phyloP scores from a whole-genome alignment of 2,329 filamentous ascomycete genomes.

The Aspergillus bombycis region DNA sequence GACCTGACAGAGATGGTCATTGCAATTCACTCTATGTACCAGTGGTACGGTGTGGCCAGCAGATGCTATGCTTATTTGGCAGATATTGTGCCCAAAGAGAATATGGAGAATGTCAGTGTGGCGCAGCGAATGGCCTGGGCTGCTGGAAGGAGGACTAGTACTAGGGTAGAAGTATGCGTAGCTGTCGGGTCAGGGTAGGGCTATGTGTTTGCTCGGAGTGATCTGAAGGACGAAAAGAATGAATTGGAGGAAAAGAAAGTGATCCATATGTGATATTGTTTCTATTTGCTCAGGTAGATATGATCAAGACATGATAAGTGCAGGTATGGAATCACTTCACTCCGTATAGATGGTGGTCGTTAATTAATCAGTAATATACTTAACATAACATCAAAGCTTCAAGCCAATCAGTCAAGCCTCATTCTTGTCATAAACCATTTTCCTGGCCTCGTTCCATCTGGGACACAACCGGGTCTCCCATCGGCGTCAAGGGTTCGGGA shows the following conservation, averaged over 20 bases:
- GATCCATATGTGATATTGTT: not conserved
- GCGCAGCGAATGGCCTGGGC: no score
- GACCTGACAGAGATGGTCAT: not conserved
- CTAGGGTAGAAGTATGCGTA: no score
- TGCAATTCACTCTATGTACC: not conserved
- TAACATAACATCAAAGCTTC: conserved; percentile 25
- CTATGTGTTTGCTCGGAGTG: no score
- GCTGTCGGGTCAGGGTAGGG: no score
- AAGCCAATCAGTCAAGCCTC: conserved; percentile 16
- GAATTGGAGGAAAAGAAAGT: not conserved
- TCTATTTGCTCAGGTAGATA: not conserved
- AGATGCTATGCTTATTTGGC: not conserved
- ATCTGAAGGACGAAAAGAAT: no score
- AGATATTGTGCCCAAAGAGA: not conserved
- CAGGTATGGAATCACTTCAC: not conserved
- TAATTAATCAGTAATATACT: conserved; percentile 23
- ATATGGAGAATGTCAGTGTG: not conserved
- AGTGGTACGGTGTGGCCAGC: not conserved
- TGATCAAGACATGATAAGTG: not conserved
- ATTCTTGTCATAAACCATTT: conserved; percentile 23
- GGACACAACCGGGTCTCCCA: conserved; percentile 28
- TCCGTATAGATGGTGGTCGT: conserved; percentile 11
- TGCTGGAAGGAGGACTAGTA: no score
- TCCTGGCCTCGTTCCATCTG: conserved; percentile 18
- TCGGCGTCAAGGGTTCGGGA: conserved; percentile 11